A percentile compares a stretch with the other conserved stretches of the same genome.
These are phyloP conservation scores for Populus davidiana DNA, from an alignment of 345 rosid genomes.

Conservation along the genomic window DNA sequence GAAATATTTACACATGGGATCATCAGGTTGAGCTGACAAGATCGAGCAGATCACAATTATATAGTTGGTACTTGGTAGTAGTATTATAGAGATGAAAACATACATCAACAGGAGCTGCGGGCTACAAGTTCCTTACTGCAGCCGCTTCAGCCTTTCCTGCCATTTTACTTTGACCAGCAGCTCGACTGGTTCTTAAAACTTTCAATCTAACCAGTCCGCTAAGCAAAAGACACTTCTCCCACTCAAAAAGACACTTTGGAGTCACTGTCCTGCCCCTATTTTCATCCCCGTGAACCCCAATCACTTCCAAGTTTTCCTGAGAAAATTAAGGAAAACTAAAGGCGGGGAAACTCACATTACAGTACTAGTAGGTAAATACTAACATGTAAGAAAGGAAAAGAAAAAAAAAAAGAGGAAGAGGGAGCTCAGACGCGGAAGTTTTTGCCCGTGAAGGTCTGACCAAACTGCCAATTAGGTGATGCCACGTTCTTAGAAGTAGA, in stretches of 20 bases:
- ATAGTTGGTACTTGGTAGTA: neutral
- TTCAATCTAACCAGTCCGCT: neutral
- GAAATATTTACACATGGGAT: too few relatives aligned
- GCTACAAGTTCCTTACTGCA: constrained; percentile 48
- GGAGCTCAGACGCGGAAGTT: constrained; percentile 42
- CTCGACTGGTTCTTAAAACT: neutral
- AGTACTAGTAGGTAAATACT: too few relatives aligned
- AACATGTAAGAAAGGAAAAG: too few relatives aligned
- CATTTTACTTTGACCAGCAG: neutral
- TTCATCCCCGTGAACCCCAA: neutral
- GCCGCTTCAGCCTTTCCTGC: constrained; percentile 57
- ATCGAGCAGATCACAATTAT: neutral
- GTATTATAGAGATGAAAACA: neutral
- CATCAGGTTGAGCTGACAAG: too few relatives aligned
- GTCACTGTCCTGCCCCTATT: neutral
- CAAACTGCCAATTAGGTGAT: constrained; percentile 52
- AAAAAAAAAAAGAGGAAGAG: too few relatives aligned
- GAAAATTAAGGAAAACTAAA: constrained; percentile 20
- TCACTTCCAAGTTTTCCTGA: constrained; percentile 17
- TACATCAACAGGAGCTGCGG: constrained; percentile 56
- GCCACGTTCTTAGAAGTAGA: constrained; percentile 50
- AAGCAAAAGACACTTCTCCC: neutral
- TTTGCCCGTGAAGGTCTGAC: constrained; percentile 54
- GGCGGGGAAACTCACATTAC: neutral
- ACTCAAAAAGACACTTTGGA: neutral